phyloP scores from a whole-genome alignment of 129 eudicot genomes.

The Flaveria bidentis region DNA sequence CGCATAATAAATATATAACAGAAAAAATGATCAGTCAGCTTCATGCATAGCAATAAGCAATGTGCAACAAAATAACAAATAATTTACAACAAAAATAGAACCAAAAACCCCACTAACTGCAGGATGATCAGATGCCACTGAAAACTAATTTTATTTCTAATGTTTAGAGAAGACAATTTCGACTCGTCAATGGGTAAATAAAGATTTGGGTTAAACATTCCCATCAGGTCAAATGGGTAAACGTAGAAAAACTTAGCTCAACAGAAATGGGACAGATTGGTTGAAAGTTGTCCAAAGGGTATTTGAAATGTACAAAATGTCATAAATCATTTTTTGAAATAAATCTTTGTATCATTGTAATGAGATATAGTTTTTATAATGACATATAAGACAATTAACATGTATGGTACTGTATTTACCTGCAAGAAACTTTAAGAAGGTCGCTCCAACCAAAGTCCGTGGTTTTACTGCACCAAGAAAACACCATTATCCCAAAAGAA shows the following conservation, averaged over 20 bases:
- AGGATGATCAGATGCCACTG: background rate
- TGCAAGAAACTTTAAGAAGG: slow-evolving; percentile 84
- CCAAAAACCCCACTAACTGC: slow-evolving; percentile 6
- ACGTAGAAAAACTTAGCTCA: background rate
- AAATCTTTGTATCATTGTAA: background rate
- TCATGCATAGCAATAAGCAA: background rate
- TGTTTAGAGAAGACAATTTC: background rate
- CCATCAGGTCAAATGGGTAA: background rate
- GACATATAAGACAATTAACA: background rate
- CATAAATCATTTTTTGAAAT: background rate
- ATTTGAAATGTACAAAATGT: background rate
- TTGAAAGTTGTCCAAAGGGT: background rate
- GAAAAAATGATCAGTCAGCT: background rate
- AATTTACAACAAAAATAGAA: no score
- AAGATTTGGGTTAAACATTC: background rate
- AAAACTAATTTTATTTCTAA: background rate
- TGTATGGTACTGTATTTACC: slow-evolving; percentile 41
- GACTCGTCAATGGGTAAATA: background rate
- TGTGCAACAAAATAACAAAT: no score
- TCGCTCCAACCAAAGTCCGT: slow-evolving; percentile 80
- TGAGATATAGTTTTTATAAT: background rate
- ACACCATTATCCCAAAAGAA: slow-evolving; percentile 5
- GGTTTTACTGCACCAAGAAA: slow-evolving; percentile 70
- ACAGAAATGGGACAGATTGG: background rate
- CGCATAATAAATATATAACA: background rate